Percentiles rank a stretch among this genome's conserved stretches.
phyloP scores from a whole-genome alignment of 2,329 filamentous ascomycete species.

The Gremmenia infestans region DNA sequence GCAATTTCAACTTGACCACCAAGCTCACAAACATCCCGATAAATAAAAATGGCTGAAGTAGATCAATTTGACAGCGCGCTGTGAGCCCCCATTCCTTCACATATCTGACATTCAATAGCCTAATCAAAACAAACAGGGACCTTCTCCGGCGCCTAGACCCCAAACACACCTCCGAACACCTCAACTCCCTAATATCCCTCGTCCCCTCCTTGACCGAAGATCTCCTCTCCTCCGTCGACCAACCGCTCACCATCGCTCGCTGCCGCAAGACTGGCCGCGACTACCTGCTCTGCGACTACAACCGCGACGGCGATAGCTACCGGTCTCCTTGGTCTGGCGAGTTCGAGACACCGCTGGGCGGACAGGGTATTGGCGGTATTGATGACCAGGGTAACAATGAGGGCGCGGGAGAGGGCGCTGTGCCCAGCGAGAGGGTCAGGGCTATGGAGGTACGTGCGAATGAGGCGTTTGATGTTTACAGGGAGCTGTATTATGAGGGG shows the following conservation, averaged over 20 bases:
- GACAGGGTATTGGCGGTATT: slow-evolving; percentile 50
- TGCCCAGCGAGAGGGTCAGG: slow-evolving; percentile 84
- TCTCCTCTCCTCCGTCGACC: slow-evolving; percentile 94
- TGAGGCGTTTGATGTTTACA: slow-evolving; percentile 93
- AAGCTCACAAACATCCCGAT: slow-evolving; percentile 7
- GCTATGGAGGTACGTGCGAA: slow-evolving; percentile 94
- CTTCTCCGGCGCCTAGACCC: slow-evolving; percentile 97
- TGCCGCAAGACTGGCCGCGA: slow-evolving; percentile 88
- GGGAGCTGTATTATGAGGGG: slow-evolving; percentile 95
- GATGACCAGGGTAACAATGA: slow-evolving; percentile 47
- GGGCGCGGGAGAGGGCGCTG: slow-evolving; percentile 69
- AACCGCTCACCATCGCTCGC: slow-evolving; percentile 80
- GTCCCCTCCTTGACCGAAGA: slow-evolving; percentile 93
- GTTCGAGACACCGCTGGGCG: slow-evolving; percentile 85
- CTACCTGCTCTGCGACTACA: slow-evolving; percentile 99
- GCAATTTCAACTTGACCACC: background rate
- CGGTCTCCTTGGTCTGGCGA: slow-evolving; percentile 98
- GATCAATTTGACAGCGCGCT: slow-evolving; percentile 34
- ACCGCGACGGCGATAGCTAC: slow-evolving; percentile 97
- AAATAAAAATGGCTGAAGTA: slow-evolving; percentile 30
- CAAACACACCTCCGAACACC: slow-evolving; percentile 82
- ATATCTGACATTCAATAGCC: background rate
- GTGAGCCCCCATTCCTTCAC: slow-evolving; percentile 20
- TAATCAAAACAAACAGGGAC: slow-evolving; percentile 58
- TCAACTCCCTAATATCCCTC: slow-evolving; percentile 81